Conservation (phyloP, 2,329 filamentous ascomycete species). For the Seiridium unicorne region DNA sequence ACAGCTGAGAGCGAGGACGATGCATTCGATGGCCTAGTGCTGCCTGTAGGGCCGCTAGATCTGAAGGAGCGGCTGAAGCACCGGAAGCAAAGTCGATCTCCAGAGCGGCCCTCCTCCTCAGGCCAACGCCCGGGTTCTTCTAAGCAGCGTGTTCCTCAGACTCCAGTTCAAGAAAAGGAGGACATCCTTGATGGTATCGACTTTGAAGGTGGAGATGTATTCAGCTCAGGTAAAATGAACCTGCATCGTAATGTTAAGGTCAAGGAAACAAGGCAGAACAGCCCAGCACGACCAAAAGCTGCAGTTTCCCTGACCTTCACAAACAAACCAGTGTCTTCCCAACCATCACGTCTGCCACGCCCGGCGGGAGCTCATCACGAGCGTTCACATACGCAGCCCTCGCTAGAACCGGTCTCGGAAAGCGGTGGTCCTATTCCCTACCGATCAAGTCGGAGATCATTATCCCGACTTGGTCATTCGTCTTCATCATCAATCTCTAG, state of each 20-base stretch:
- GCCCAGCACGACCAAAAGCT: constrained; percentile 69
- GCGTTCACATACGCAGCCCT: constrained; percentile 64
- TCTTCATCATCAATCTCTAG: constrained; percentile 67
- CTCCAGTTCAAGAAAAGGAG: constrained; percentile 53
- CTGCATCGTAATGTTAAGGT: constrained; percentile 90
- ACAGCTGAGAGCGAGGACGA: constrained; percentile 94
- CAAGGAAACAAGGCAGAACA: constrained; percentile 68
- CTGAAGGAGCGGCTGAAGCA: constrained; percentile 76
- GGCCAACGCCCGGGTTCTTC: constrained; percentile 23
- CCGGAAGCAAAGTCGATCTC: constrained; percentile 61
- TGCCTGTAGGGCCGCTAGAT: constrained; percentile 81
- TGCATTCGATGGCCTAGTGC: constrained; percentile 81
- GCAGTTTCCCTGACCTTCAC: constrained; percentile 90
- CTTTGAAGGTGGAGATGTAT: constrained; percentile 77
- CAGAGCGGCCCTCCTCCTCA: constrained; percentile 45
- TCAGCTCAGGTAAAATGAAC: constrained; percentile 77
- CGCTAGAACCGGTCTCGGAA: constrained; percentile 91
- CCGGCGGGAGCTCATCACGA: constrained; percentile 67
- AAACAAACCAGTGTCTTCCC: constrained; percentile 60
- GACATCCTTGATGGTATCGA: constrained; percentile 88
- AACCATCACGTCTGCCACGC: constrained; percentile 73
- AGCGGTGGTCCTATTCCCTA: constrained; percentile 68
- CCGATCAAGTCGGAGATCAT: constrained; percentile 58
- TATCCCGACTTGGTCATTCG: constrained; percentile 64
- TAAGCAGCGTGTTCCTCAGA: constrained; percentile 20